Base-by-base conservation (phyloP, 306 rosid species). In the Astragalus glycyphyllos region DNA sequence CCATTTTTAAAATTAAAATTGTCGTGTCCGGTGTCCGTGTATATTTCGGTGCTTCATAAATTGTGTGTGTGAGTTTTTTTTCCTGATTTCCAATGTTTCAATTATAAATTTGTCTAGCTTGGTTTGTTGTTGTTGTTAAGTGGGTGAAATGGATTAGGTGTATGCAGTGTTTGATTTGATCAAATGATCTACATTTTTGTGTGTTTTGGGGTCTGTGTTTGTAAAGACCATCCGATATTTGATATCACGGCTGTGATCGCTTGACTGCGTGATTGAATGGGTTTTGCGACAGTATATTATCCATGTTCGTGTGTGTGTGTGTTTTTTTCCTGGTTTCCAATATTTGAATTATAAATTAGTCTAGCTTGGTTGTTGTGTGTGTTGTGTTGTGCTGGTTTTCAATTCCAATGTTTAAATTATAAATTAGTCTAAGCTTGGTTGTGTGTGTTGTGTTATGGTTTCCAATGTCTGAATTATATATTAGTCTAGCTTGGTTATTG, bases 401-500 rank as follows among this genome's bases (percentile, higher is more conserved):
- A 26, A 26, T 26, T 68, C 34, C 72, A 60, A 58, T 73, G 79
- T 67, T 14, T 59, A 17, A 10, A 45, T 68, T 68, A 37, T 79
- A 53, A 44, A 66, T 67, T 79, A 60, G 42, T 15, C 11, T 53
- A 20, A 20, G 29, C 8, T 51, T 53, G 59, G 57, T 65, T 34
- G 37, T 41, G 15, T 40, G 7, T 20, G 35, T 53, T 65, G n/a
- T 44, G 23, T 68, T 49, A 29, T 68, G 75, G 61, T 68, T 68
- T 61, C 35, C 62, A 61, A 58, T 74, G 83, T 68, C 12, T 59
- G 20, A 17, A 37, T 79, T 68, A 55, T 74, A 60, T 54, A 67
- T 59, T 74, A 61, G 58, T 26, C 4, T 53, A 12, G 31, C 11
- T 51, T 42, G 65, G 51, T 58, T 45, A 37, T 60, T 60, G 49